phyloP scores from a whole-genome alignment of 257 asterid genomes.

The Echium plantagineum region DNA sequence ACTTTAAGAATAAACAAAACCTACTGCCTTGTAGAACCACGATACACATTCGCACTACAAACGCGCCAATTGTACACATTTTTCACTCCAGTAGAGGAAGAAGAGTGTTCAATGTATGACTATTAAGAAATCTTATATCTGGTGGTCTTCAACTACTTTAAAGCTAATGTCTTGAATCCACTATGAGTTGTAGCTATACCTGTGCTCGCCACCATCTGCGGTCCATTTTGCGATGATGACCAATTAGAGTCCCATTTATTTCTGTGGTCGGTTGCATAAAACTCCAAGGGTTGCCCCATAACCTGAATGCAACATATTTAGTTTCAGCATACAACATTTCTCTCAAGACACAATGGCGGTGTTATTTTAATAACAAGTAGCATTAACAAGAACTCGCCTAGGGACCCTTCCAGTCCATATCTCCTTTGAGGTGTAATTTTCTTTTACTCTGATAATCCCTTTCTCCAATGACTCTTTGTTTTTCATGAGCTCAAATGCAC shows the following conservation, averaged over 20 bases:
- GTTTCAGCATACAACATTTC: slow-evolving; percentile 3
- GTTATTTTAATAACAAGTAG: not conserved
- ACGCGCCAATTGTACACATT: too few species aligned
- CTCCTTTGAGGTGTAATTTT: slow-evolving; percentile 66
- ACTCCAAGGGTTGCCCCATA: slow-evolving; percentile 95
- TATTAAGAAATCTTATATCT: too few species aligned
- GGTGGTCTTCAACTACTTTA: too few species aligned
- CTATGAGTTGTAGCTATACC: slow-evolving; percentile 24
- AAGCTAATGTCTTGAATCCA: too few species aligned
- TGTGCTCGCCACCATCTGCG: slow-evolving; percentile 99
- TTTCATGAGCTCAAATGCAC: slow-evolving; percentile 58
- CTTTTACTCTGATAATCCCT: slow-evolving; percentile 52
- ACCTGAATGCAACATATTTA: slow-evolving; percentile 28
- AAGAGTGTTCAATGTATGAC: too few species aligned
- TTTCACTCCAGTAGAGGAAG: too few species aligned
- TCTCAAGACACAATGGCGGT: too few species aligned
- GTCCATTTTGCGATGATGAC: slow-evolving; percentile 87
- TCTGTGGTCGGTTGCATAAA: slow-evolving; percentile 94
- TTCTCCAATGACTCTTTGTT: slow-evolving; percentile 55
- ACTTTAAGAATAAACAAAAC: not conserved
- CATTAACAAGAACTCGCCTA: slow-evolving; percentile 29
- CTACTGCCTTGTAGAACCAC: not conserved
- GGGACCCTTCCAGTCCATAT: slow-evolving; percentile 85
- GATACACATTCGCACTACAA: not conserved
- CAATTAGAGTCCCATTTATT: slow-evolving; percentile 68